These are phyloP conservation scores for Aurantiochytrium sp. DNA, from an alignment of 108 stramenopile genomes.

Conservation along the genomic window DNA sequence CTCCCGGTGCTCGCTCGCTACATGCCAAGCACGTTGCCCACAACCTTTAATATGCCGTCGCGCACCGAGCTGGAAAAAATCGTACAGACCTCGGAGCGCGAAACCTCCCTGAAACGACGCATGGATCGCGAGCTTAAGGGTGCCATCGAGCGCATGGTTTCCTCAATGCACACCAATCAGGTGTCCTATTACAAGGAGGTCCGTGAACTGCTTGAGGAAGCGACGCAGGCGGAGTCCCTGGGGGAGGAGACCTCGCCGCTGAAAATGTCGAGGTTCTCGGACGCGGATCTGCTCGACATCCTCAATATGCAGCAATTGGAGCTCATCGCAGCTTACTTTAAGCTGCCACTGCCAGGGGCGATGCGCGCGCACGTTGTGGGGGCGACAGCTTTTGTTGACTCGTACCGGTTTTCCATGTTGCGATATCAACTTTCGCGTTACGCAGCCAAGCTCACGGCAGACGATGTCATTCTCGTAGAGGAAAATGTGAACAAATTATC, in stretches of 20 bases:
- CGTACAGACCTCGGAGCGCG: background rate
- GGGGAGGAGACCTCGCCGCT: background rate
- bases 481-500: background rate
- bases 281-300: background rate
- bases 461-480: background rate
- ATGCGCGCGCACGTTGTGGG: background rate
- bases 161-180: background rate
- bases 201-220: background rate
- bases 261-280: background rate
- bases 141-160: background rate
- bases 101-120: background rate
- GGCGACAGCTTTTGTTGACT: background rate
- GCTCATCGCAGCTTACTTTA: background rate
- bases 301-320: background rate
- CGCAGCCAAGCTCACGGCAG: background rate
- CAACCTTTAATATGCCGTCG: constrained; percentile 7
- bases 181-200: background rate
- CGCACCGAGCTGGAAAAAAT: background rate
- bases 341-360: background rate
- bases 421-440: background rate
- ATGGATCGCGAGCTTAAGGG: background rate
- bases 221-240: background rate
- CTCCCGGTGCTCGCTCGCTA: background rate
- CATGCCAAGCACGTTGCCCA: background rate
- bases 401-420: background rate